Evolutionary conservation across 768 basidiomycete species (phyloP), one percentile per base, ranked within the genome.

Genomic region (Collybia mongolica): DNA sequence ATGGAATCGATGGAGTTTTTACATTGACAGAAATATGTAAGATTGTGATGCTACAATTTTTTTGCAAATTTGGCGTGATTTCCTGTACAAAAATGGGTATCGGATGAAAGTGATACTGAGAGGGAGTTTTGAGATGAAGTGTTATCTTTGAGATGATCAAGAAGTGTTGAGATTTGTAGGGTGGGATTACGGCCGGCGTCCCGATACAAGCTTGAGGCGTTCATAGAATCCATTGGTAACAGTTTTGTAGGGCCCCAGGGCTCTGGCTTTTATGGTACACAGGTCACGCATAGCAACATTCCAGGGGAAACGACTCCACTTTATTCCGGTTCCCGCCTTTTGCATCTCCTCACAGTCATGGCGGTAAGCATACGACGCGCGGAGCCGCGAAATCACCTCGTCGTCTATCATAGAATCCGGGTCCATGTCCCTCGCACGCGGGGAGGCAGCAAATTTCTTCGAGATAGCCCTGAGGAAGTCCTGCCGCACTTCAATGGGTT

Each of bases 291-390:
- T 67, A 1, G 79, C 78, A 42, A 82, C 64, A 51, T 79, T 67
- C 69, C 72, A 83, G 0, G 82, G 77, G 56, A 82, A 81, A 14
- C 73, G 66, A 5, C 68, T 61, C 63, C 71, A 72, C 3, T 49
- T 54, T 12, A 18, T 3, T 19, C 22, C 18, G 2, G 8, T 6
- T 1, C 41, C 41, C 1, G 18, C 29, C 2, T 37, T 48, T 28
- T 51, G 48, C 36, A 59, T 28, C 42, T 60, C 47, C 42, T 60
- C 47, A 39, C 56, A 54, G 53, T 75, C 76, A 46, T 70, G 65
- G 1, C 65, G 29, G 53, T 80, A 82, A 0, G 79, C 80, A 47
- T 72, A 80, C 19, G 80, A 80, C 7, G 80, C 81, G 17, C 73
- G 72, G 36, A 81, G 53, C 11, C 68, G 62, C 8, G 62, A 59